Conservation (phyloP, 345 rosid species). For the Physaria fendleri region DNA sequence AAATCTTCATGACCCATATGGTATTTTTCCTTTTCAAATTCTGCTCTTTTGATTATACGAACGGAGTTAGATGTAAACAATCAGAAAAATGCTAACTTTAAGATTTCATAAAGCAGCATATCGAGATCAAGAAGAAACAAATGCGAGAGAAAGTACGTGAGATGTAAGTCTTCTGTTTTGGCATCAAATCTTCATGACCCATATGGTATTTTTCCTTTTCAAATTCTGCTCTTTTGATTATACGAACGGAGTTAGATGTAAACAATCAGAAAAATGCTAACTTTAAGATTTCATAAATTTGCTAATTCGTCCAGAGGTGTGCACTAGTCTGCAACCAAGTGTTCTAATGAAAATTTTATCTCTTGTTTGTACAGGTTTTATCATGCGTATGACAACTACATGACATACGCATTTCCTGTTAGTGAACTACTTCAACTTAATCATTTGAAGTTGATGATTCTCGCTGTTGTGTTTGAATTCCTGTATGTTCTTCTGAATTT, state of each 20-base stretch:
- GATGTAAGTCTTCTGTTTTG: constrained; percentile 61
- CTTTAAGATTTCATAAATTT: no score
- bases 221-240: no score
- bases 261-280: no score
- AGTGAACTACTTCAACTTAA: constrained; percentile 25
- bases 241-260: no score
- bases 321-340: background rate
- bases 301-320: background rate
- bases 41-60: no score
- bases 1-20: background rate
- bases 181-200: background rate
- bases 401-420: constrained; percentile 86
- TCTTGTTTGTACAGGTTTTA: constrained; percentile 60
- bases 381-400: constrained; percentile 91
- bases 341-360: no score
- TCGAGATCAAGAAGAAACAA: constrained; percentile 48
- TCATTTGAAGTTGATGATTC: background rate
- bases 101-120: constrained; percentile 8
- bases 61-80: no score
- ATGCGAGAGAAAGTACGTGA: constrained; percentile 78
- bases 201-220: no score
- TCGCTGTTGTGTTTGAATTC: constrained; percentile 2
- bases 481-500: constrained; percentile 8
- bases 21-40: no score
- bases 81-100: no score